Evolutionary conservation across 768 basidiomycete genomes (phyloP).

Genomic region (Phanerodontia chrysosporium): DNA sequence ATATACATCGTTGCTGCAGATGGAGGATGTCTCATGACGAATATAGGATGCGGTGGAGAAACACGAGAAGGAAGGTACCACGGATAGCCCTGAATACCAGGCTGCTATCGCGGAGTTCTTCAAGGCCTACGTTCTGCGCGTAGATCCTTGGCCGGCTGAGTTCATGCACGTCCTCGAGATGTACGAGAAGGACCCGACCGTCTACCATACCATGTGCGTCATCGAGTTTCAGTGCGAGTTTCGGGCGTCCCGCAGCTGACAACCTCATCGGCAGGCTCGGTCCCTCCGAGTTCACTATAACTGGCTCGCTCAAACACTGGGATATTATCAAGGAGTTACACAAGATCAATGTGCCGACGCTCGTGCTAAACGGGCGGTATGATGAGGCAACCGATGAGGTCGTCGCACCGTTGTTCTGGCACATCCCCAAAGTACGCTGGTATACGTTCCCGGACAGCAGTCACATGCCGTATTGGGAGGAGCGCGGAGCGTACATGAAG

Average conservation of each 20-base stretch:
- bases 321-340: conserved; percentile 39
- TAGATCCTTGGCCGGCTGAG: conserved; percentile 42
- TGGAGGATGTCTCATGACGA: too few relatives aligned
- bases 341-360: conserved; percentile 32
- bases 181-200: conserved; percentile 41
- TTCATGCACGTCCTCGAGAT: conserved; percentile 30
- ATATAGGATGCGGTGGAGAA: conserved; percentile 16
- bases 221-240: not conserved
- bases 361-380: conserved; percentile 35
- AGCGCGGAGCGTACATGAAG: conserved; percentile 36
- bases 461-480: conserved; percentile 42
- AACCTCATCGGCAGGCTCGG: conserved; percentile 15
- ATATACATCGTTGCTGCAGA: too few relatives aligned
- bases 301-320: conserved; percentile 44
- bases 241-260: not conserved
- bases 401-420: conserved; percentile 33
- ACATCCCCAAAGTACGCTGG: conserved; percentile 40
- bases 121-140: conserved; percentile 37
- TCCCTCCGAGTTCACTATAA: conserved; percentile 34
- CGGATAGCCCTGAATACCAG: conserved; percentile 39
- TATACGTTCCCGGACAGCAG: conserved; percentile 39
- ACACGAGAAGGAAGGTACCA: conserved; percentile 43
- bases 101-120: conserved; percentile 39
- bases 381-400: conserved; percentile 40
- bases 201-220: conserved; percentile 43